phyloP scores from a whole-genome alignment of 805 yeast genomes.

The Candida piceae region DNA sequence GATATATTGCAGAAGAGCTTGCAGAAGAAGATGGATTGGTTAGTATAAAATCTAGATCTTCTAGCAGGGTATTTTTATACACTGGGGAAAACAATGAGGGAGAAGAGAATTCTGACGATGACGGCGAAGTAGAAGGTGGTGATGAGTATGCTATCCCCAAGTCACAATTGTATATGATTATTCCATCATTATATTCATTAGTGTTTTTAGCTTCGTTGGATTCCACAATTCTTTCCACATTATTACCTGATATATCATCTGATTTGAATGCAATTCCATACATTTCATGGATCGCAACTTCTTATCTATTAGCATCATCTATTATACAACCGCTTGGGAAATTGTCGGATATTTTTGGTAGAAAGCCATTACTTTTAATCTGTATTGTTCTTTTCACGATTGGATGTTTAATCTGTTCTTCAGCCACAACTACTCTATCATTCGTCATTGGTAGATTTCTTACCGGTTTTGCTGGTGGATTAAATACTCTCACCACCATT shows the following conservation, averaged over 20 bases:
- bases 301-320: constrained; percentile 62
- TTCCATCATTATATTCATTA: constrained; percentile 40
- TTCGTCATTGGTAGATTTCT: constrained; percentile 59
- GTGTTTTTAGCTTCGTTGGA: constrained; percentile 63
- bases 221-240: constrained; percentile 62
- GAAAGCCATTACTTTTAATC: constrained; percentile 46
- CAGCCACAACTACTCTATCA: constrained; percentile 40
- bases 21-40: constrained; percentile 13
- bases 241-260: constrained; percentile 61
- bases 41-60: constrained; percentile 3
- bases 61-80: neutral
- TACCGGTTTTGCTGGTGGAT: constrained; percentile 91
- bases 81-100: neutral
- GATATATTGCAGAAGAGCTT: constrained; percentile 25
- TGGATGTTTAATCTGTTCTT: constrained; percentile 54
- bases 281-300: constrained; percentile 70
- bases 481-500: constrained; percentile 71
- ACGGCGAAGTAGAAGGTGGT: constrained; percentile 1
- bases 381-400: constrained; percentile 53
- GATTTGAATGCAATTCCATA: constrained; percentile 60
- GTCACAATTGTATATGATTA: constrained; percentile 27
- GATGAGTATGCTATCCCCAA: constrained; percentile 26
- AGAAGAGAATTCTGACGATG: neutral
- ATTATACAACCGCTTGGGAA: constrained; percentile 76
- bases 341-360: constrained; percentile 66